A percentile compares a stretch with the other conserved stretches of the same genome.
These are phyloP conservation scores for Penicillium pulvis DNA, from an alignment of 495 filamentous ascomycete genomes.

Conservation along the genomic window DNA sequence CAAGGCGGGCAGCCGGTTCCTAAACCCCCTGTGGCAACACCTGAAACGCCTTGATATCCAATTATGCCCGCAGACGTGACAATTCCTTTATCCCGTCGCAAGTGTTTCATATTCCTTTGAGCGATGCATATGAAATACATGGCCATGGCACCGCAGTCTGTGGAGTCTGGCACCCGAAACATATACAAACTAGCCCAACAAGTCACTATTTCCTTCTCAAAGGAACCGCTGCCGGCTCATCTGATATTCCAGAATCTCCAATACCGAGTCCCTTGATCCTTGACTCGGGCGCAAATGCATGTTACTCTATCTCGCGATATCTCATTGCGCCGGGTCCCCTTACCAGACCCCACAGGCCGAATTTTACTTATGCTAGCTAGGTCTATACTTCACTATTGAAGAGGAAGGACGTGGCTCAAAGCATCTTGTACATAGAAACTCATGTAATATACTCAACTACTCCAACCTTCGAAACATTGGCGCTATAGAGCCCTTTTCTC, in stretches of 20 bases:
- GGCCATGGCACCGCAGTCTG: background rate
- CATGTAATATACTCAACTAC: background rate
- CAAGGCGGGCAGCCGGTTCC: slow-evolving; percentile 20
- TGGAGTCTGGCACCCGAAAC: background rate
- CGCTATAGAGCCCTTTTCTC: background rate
- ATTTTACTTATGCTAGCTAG: background rate
- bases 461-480: background rate
- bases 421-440: background rate
- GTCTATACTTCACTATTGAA: background rate
- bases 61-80: background rate
- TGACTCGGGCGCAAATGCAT: too few relatives aligned
- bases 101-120: background rate
- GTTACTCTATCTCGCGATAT: background rate
- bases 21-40: background rate
- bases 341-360: background rate
- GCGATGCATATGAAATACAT: background rate
- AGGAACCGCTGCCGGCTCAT: background rate
- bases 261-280: background rate
- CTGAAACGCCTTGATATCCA: background rate
- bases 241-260: background rate
- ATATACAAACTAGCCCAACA: background rate
- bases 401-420: background rate
- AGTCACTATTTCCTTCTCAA: background rate
- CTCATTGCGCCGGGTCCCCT: background rate
- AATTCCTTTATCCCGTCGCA: background rate